These are phyloP conservation scores for Cyclotella kingstonii DNA, from an alignment of 108 stramenopile species.

Conservation along the genomic window DNA sequence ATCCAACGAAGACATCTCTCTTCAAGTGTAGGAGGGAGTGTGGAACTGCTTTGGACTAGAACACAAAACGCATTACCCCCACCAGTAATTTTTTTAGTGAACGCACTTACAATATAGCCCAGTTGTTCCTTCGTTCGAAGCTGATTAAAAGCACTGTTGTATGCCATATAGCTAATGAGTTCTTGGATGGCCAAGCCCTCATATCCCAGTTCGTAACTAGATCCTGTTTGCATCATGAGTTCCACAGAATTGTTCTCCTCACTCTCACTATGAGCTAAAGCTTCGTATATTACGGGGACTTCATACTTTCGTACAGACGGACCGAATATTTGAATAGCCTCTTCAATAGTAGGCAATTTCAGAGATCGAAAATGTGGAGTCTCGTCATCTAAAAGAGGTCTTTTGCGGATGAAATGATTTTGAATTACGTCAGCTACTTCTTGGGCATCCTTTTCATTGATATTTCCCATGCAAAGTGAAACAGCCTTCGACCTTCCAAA, in stretches of 20 bases:
- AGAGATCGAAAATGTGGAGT: constrained; percentile 71
- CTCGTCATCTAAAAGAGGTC: constrained; percentile 60
- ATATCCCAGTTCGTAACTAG: constrained; percentile 62
- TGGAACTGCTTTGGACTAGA: constrained; percentile 68
- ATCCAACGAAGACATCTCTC: constrained; percentile 78
- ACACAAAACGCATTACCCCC: constrained; percentile 67
- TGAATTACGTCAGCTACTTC: constrained; percentile 58
- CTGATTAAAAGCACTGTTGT: constrained; percentile 84
- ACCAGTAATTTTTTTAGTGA: constrained; percentile 68
- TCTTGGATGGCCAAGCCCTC: constrained; percentile 78
- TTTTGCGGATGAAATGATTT: constrained; percentile 48
- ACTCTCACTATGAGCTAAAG: constrained; percentile 60
- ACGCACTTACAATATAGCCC: constrained; percentile 84
- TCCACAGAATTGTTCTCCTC: constrained; percentile 87
- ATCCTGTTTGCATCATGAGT: constrained; percentile 69
- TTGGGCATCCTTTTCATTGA: constrained; percentile 64
- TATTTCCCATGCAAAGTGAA: constrained; percentile 83
- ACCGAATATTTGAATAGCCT: constrained; percentile 74
- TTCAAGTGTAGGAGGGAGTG: constrained; percentile 62
- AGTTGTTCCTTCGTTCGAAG: constrained; percentile 86
- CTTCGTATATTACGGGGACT: constrained; percentile 68
- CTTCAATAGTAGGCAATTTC: constrained; percentile 68
- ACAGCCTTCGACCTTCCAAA: constrained; percentile 62
- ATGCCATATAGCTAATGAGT: constrained; percentile 75
- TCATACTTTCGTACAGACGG: constrained; percentile 22